Base-by-base conservation (phyloP, 495 filamentous ascomycete genomes). In the Penicillium bialowiezense region DNA sequence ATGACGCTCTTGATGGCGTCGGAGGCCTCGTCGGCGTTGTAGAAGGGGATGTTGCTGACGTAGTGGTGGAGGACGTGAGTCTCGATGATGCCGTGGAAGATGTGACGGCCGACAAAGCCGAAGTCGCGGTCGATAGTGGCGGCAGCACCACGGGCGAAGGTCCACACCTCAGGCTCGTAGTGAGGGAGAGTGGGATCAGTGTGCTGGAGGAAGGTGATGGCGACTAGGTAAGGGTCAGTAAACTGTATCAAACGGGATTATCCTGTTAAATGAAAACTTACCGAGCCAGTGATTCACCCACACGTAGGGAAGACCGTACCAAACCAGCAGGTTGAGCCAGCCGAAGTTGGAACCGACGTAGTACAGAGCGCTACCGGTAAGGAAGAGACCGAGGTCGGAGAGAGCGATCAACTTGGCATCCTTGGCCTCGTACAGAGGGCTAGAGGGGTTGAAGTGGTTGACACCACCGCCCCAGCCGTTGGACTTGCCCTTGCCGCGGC, bases 241-340 rank as follows among this genome's bases (percentile, higher is more conserved):
- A 18, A 9, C 35, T 39, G 26, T 15, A 39, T 23, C 8, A 39
- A 26, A 44, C 20, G 23, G 12, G 2, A 21, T 24, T 13, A 5
- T 21, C 3, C n/a, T 40, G 20, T 9, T 21, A 8, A 7, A 7
- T 15, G 41, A 35, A 24, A 50, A 64, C 74, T 71, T 71, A 80
- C 76, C 76, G 39, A 80, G 76, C 77, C 93, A 98, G 82, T 97
- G 92, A 81, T 98, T 95, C 19, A 97, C 93, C 92, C 92, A 97
- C 54, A 97, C 75, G 68, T 97, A 98, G 8, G 93, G 93, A 48
- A 95, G 60, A 62, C 88, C 83, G 69, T 97, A 98, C 91, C 93
- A 97, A 34, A 98, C 85, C 21, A 86, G 70, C 60, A 97, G 73
- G 71, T 95, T 96, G 54, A 76, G 60, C 80, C 84, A 91, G 63